Base-by-base conservation (phyloP, 2,329 filamentous ascomycete genomes). In the Madurella fahalii region DNA sequence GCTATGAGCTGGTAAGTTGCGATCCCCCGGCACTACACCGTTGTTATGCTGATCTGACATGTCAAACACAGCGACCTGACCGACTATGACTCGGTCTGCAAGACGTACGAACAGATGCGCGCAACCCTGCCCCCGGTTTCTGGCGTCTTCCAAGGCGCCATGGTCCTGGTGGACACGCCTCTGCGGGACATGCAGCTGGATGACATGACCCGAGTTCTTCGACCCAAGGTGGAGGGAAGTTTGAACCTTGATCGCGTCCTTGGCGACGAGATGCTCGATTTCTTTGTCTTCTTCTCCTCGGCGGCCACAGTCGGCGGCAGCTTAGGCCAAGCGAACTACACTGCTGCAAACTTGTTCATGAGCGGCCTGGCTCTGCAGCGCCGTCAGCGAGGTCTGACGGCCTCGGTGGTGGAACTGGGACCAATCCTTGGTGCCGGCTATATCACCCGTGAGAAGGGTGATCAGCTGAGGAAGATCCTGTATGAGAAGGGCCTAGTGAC, bases 251-350 rank as follows among this genome's bases (percentile, higher is more conserved):
- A 67, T 25, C 34, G 45, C 2, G 18, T 64, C 3, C 58, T 64
- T 18, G 2, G 40, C 12, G 47, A 61, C 2, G 40, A 12, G 2
- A 17, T 12, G 7, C 31, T 34, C 7, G 71, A 73, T 45, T 75
- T 76, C 61, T 75, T 75, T 53, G 57, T 74, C 17, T 66, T 74
- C 52, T 55, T 74, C 2, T 74, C 71, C 0, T 76, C 74, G 0
- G 64, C 71, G 1, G 69, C 72, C 32, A 71, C 71, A 1, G 63
- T 79, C 13, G 64, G 75, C 5, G 77, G 77, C 4, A 76, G 75
- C 48, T 60, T 69, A 5, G 71, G 73, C 3, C 68, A 80, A 51
- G 68, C 75, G 11, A 77, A 73, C 55, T 76, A 76, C 52, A 65
- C 68, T 1, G 71, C 72, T 1, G 73, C 67, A 8, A 71, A 71